A percentile compares a stretch with the other conserved stretches of the same genome.
phyloP scores from a whole-genome alignment of 2,329 filamentous ascomycete species.

The Lachnellula subtilissima region DNA sequence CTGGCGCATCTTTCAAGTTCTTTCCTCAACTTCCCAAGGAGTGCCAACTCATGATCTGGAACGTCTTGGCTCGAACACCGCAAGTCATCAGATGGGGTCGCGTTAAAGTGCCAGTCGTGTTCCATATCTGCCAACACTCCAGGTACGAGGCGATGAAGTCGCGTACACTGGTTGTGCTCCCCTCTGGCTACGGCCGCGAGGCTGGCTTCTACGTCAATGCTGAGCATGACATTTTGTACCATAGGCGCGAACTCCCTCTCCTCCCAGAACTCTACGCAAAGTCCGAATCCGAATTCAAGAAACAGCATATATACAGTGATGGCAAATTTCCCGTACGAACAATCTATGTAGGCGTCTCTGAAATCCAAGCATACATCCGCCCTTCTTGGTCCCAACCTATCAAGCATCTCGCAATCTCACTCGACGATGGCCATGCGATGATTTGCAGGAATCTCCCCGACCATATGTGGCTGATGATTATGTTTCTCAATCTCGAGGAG shows the following conservation, averaged over 20 bases:
- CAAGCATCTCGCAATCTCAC: background rate
- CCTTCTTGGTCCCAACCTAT: background rate
- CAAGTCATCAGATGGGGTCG: background rate
- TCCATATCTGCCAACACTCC: background rate
- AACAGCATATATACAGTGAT: no score
- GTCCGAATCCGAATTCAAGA: no score
- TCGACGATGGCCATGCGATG: background rate
- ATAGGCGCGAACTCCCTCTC: background rate
- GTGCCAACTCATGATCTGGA: constrained; percentile 2
- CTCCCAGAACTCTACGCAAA: background rate
- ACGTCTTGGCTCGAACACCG: background rate
- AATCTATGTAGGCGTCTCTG: background rate
- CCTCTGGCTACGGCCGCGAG: background rate
- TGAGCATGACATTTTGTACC: background rate
- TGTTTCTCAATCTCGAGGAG: background rate
- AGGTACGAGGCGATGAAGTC: background rate
- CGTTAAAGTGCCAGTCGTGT: background rate
- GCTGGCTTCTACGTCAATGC: background rate
- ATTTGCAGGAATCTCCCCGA: background rate
- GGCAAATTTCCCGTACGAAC: no score
- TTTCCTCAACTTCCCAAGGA: constrained; percentile 5
- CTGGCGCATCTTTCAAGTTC: background rate
- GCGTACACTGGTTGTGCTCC: background rate
- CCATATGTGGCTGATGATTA: background rate
- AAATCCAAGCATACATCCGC: background rate